These are phyloP conservation scores for Colletotrichum lupini DNA, from an alignment of 2,329 filamentous ascomycete species.

Conservation along the genomic window DNA sequence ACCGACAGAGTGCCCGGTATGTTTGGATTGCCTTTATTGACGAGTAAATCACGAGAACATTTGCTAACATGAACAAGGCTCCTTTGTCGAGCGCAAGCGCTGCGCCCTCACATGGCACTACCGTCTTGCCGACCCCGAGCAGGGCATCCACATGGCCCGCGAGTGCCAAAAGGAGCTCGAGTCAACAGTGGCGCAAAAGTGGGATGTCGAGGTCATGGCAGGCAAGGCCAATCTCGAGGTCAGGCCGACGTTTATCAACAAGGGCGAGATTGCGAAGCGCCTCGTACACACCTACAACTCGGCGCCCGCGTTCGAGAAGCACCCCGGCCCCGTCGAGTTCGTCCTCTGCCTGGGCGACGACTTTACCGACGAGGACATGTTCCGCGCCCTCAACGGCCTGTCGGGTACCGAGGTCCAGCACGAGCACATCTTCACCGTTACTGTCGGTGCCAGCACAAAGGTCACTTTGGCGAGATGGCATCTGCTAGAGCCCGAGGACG, in stretches of 20 bases:
- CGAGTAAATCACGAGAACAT: background rate
- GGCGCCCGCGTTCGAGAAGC: slow-evolving; percentile 55
- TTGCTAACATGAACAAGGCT: slow-evolving; percentile 62
- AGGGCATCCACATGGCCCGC: slow-evolving; percentile 80
- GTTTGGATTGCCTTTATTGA: slow-evolving; percentile 40
- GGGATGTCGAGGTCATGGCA: slow-evolving; percentile 95
- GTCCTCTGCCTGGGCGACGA: slow-evolving; percentile 94
- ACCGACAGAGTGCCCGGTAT: slow-evolving; percentile 86
- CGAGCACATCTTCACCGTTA: slow-evolving; percentile 87
- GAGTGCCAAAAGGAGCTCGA: slow-evolving; percentile 88
- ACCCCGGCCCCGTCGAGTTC: slow-evolving; percentile 76
- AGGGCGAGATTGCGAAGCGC: slow-evolving; percentile 91
- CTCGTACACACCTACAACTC: slow-evolving; percentile 79
- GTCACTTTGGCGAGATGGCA: slow-evolving; percentile 92
- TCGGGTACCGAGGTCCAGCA: slow-evolving; percentile 64
- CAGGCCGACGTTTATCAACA: slow-evolving; percentile 96
- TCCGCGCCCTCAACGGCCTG: slow-evolving; percentile 79
- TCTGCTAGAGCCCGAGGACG: slow-evolving; percentile 86
- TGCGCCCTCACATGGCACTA: slow-evolving; percentile 98
- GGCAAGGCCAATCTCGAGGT: slow-evolving; percentile 98
- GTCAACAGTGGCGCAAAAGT: slow-evolving; percentile 78
- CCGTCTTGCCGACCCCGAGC: slow-evolving; percentile 87
- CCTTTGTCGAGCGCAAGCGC: slow-evolving; percentile 93
- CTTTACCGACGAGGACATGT: slow-evolving; percentile 97
- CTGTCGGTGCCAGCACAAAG: slow-evolving; percentile 91